Evolutionary conservation across 2,329 filamentous ascomycete genomes (phyloP).

Genomic region (Fusarium hainanense): DNA sequence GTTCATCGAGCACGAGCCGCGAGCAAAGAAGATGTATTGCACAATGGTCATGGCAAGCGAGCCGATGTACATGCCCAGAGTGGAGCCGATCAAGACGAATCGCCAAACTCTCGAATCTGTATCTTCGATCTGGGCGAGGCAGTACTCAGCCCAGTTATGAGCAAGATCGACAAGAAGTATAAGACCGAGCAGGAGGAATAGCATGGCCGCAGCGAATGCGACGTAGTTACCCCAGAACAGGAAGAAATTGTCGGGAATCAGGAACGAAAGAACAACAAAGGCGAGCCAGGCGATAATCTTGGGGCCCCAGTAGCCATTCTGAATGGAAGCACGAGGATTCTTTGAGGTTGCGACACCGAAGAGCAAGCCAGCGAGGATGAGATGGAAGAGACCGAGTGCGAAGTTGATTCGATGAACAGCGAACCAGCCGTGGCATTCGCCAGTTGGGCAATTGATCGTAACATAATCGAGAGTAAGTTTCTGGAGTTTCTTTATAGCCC

Average conservation of each 20-base stretch:
- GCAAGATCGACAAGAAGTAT: constrained; percentile 94
- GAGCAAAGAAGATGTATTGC: constrained; percentile 97
- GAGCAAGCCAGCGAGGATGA: constrained; percentile 84
- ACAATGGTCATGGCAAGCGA: constrained; percentile 94
- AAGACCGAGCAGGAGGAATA: constrained; percentile 92
- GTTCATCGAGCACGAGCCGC: constrained; percentile 88
- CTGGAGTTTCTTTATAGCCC: constrained; percentile 96
- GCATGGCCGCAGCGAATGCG: constrained; percentile 85
- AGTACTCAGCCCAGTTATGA: constrained; percentile 97
- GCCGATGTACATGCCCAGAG: constrained; percentile 90
- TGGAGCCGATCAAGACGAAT: constrained; percentile 88
- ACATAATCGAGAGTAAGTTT: constrained; percentile 94
- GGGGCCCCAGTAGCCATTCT: constrained; percentile 99
- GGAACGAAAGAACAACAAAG: constrained; percentile 89
- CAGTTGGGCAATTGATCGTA: constrained; percentile 90
- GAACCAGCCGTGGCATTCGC: constrained; percentile 93
- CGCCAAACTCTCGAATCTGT: constrained; percentile 88
- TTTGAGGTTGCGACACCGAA: constrained; percentile 89
- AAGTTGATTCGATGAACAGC: constrained; percentile 99
- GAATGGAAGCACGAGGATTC: constrained; percentile 85
- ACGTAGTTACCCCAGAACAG: constrained; percentile 96
- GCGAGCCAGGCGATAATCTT: constrained; percentile 91
- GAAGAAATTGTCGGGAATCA: constrained; percentile 96
- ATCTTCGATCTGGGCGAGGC: constrained; percentile 91
- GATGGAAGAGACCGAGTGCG: constrained; percentile 92